These are phyloP conservation scores for Nakazawaea laoshanensis DNA, from an alignment of 805 yeast species.

Conservation along the genomic window DNA sequence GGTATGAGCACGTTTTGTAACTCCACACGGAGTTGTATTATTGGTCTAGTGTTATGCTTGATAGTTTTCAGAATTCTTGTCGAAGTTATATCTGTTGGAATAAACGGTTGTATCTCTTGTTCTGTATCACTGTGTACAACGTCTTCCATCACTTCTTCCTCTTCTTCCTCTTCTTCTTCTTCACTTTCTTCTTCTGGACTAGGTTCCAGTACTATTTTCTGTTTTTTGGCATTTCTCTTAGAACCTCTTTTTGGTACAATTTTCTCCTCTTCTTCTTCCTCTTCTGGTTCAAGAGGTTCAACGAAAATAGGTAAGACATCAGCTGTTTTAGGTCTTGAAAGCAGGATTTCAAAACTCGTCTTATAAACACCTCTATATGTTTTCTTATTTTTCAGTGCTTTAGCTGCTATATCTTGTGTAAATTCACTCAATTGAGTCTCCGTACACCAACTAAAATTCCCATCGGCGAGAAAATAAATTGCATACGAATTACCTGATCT, in stretches of 20 bases:
- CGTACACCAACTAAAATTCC: slow-evolving; percentile 10
- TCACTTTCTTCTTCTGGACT: slow-evolving; percentile 14
- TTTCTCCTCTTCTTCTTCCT: neutral
- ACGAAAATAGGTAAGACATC: slow-evolving; percentile 42
- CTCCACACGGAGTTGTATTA: slow-evolving; percentile 1
- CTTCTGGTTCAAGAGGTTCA: slow-evolving; percentile 19
- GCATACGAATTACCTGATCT: slow-evolving; percentile 1
- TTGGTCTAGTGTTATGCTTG: neutral
- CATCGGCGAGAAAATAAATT: slow-evolving; percentile 9
- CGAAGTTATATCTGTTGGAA: slow-evolving; percentile 1
- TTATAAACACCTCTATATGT: slow-evolving; percentile 7
- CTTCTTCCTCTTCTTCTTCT: slow-evolving; percentile 12
- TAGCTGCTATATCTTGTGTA: neutral
- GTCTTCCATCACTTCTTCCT: slow-evolving; percentile 11
- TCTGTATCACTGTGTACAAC: no score
- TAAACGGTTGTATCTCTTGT: no score
- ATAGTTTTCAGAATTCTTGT: slow-evolving; percentile 2
- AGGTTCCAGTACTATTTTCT: slow-evolving; percentile 9
- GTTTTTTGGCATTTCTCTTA: slow-evolving; percentile 13
- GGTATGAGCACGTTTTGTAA: no score
- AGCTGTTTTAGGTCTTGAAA: slow-evolving; percentile 11
- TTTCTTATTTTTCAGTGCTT: neutral
- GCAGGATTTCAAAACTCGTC: slow-evolving; percentile 11
- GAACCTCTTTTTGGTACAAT: slow-evolving; percentile 5
- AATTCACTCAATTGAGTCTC: slow-evolving; percentile 8